A percentile compares a stretch with the other conserved stretches of the same genome.
These are phyloP conservation scores for Gyromitra esculenta DNA, from an alignment of 2,329 filamentous ascomycete genomes.

Conservation along the genomic window DNA sequence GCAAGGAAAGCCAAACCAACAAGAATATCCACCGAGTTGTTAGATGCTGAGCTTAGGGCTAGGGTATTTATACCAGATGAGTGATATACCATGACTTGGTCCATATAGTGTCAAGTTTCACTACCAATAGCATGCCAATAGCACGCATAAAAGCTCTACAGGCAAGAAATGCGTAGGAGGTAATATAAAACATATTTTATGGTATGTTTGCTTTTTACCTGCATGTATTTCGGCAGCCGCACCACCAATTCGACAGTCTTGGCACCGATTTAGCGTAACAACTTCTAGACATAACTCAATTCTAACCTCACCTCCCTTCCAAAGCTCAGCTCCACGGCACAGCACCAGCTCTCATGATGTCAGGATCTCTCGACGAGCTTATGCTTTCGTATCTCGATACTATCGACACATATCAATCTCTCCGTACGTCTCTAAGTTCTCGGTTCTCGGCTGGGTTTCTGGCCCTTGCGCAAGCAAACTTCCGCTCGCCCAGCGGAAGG, in stretches of 20 bases:
- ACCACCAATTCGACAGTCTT: background rate
- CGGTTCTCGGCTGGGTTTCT: slow-evolving; percentile 55
- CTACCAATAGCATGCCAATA: background rate
- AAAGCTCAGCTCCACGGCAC: background rate
- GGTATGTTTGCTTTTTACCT: background rate
- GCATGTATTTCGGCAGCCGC: background rate
- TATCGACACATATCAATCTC: slow-evolving; percentile 45
- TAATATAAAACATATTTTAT: background rate
- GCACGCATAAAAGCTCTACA: background rate
- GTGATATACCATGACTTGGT: slow-evolving; percentile 6
- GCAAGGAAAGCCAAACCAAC: background rate
- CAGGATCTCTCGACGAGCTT: slow-evolving; percentile 42
- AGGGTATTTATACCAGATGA: background rate
- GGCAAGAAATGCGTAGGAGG: background rate
- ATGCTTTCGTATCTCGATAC: slow-evolving; percentile 46
- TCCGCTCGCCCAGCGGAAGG: slow-evolving; percentile 29
- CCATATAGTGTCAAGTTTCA: background rate
- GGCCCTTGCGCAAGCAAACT: slow-evolving; percentile 51
- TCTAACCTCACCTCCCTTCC: slow-evolving; percentile 16
- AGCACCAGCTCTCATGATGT: slow-evolving; percentile 17
- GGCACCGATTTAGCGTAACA: slow-evolving; percentile 4
- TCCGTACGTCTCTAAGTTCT: slow-evolving; percentile 13
- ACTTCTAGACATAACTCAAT: slow-evolving; percentile 13
- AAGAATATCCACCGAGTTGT: background rate
- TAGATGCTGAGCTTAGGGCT: background rate